Conservation (phyloP, 2,329 filamentous ascomycete genomes). For the Tolypocladium amazonense region DNA sequence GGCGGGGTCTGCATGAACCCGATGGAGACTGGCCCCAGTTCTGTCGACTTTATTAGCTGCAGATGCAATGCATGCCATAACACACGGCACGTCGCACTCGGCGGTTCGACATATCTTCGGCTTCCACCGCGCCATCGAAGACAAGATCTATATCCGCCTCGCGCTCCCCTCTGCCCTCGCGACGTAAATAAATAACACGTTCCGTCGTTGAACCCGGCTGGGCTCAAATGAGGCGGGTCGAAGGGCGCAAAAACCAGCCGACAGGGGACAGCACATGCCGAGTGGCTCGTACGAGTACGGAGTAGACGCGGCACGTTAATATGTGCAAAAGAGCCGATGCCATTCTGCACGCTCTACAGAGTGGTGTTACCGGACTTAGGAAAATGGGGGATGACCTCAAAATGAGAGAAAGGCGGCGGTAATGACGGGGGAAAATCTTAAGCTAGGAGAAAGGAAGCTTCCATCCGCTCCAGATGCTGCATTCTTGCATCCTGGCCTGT, state of each 20-base stretch:
- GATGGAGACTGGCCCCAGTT: not conserved
- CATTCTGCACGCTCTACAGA: not conserved
- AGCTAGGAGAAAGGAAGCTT: not conserved
- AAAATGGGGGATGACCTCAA: not conserved
- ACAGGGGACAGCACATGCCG: not conserved
- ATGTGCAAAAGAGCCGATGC: not conserved
- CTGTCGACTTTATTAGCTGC: slow-evolving; percentile 2
- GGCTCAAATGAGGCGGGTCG: not conserved
- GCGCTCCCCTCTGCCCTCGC: not conserved
- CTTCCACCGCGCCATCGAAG: not conserved
- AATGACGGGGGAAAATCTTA: not conserved
- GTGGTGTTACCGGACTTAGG: not conserved
- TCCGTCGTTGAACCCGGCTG: not conserved
- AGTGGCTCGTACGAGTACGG: not conserved
- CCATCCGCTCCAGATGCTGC: not conserved
- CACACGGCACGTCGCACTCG: not conserved
- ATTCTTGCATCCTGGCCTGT: not conserved
- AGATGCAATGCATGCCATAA: slow-evolving; percentile 13
- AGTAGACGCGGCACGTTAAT: no score
- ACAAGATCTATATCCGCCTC: slow-evolving; percentile 1
- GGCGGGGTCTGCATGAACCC: slow-evolving; percentile 7
- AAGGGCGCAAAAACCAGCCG: slow-evolving; percentile 9
- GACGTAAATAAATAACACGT: not conserved
- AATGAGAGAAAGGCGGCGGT: not conserved
- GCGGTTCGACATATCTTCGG: not conserved